A percentile compares a stretch with the other conserved stretches of the same genome.
Conservation (phyloP, 352 stramenopile species). For the Halophytophthora polymorphica region DNA sequence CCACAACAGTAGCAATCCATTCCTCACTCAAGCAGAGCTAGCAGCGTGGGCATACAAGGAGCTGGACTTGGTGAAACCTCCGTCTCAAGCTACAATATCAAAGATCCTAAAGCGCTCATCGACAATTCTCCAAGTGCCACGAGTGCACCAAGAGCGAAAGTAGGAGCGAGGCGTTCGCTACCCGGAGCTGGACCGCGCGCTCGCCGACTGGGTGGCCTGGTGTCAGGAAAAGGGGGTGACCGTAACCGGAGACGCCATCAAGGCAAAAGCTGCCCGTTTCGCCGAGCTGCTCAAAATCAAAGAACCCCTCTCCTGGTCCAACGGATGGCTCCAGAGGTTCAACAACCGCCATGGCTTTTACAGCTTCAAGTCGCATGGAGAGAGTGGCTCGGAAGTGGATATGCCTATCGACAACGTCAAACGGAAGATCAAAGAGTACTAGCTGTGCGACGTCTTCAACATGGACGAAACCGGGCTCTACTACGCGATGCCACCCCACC, state of each 20-base stretch:
- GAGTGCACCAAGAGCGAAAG: not conserved
- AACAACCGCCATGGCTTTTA: not conserved
- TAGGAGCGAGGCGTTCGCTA: not conserved
- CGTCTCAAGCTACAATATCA: not conserved
- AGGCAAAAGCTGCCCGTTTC: not conserved
- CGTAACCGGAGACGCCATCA: not conserved
- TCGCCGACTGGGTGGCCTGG: not conserved
- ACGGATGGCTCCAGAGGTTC: constrained; percentile 2
- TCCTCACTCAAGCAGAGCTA: not conserved
- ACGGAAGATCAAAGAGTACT: not conserved
- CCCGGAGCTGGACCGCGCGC: not conserved
- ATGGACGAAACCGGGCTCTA: not conserved
- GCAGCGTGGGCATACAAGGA: not conserved
- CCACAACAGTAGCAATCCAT: too few species aligned
- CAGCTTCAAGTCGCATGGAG: not conserved
- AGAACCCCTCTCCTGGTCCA: not conserved
- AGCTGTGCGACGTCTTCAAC: not conserved
- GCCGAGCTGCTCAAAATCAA: not conserved
- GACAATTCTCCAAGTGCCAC: not conserved
- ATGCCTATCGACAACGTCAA: not conserved
- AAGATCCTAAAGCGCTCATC: not conserved
- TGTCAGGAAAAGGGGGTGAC: not conserved
- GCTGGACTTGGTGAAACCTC: not conserved
- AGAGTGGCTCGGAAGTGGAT: not conserved
- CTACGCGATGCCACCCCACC: not conserved